Conservation (phyloP, 176 grass and related monocot species). For the Cymbopogon citratus region DNA sequence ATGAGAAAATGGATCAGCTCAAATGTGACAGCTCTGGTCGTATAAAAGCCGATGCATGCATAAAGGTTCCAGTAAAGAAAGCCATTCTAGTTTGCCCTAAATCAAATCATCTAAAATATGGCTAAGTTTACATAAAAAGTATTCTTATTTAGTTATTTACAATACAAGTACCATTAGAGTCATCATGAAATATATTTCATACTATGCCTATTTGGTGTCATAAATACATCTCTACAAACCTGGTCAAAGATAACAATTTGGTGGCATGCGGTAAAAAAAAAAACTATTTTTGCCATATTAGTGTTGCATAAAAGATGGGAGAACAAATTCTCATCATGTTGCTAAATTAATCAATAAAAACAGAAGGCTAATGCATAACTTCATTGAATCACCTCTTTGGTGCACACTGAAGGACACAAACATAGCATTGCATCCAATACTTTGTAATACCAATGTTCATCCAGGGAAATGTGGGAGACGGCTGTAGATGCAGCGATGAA, state of each 20-base stretch:
- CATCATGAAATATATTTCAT: background rate
- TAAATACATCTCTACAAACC: background rate
- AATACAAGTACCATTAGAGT: background rate
- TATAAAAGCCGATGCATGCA: background rate
- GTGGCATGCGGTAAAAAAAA: background rate
- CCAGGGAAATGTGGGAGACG: constrained; percentile 47
- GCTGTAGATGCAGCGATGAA: constrained; percentile 43
- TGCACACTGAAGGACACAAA: constrained; percentile 35
- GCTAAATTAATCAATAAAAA: constrained; percentile 1
- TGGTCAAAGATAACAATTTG: background rate
- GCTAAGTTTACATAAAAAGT: background rate
- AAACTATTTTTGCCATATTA: background rate
- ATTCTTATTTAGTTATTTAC: background rate
- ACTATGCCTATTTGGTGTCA: background rate
- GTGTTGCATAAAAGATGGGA: background rate
- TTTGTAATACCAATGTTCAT: constrained; percentile 57
- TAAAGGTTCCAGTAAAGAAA: too few relatives aligned
- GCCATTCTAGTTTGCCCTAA: background rate
- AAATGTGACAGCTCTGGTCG: background rate
- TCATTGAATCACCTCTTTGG: background rate
- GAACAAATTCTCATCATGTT: background rate
- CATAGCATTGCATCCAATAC: constrained; percentile 61
- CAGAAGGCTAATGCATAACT: background rate
- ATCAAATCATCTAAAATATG: background rate
- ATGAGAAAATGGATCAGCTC: background rate